Conservation (phyloP, 257 asterid genomes). For the Scutellaria galericulata region DNA sequence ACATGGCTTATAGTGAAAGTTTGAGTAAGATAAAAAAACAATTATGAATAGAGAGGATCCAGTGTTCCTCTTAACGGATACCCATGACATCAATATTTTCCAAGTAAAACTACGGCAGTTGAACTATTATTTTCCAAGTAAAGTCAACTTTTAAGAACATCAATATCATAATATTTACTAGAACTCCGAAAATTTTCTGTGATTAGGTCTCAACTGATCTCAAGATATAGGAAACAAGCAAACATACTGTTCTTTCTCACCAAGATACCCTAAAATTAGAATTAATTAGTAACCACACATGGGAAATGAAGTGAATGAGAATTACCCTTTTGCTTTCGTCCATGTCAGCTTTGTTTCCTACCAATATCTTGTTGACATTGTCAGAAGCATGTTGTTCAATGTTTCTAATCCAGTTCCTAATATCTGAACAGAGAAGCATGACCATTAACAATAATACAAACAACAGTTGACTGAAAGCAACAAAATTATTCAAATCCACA, state of each 20-base stretch:
- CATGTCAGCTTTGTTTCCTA: constrained; percentile 67
- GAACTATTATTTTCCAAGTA: not conserved
- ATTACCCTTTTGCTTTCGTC: constrained; percentile 67
- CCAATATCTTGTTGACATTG: constrained; percentile 64
- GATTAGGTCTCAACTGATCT: not conserved
- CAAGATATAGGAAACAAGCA: not conserved
- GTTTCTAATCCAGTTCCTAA: constrained; percentile 65
- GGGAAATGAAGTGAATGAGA: constrained; percentile 16
- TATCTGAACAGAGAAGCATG: constrained; percentile 45
- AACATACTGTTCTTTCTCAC: not conserved
- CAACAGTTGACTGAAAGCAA: constrained; percentile 13
- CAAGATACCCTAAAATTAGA: constrained; percentile 16
- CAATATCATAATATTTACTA: not conserved
- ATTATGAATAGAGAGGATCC: too few relatives aligned
- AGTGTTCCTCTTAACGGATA: not conserved
- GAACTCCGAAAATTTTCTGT: not conserved
- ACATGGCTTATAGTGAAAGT: too few relatives aligned
- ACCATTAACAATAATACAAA: constrained; percentile 19
- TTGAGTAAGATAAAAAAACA: too few relatives aligned
- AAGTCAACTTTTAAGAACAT: not conserved
- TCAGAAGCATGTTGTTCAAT: constrained; percentile 66
- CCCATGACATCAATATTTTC: not conserved
- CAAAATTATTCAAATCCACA: constrained; percentile 7
- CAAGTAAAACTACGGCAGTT: not conserved
- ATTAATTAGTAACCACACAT: not conserved